Evolutionary conservation across 2,329 filamentous ascomycete species (phyloP).

Genomic region (Zymoseptoria ardabiliae): DNA sequence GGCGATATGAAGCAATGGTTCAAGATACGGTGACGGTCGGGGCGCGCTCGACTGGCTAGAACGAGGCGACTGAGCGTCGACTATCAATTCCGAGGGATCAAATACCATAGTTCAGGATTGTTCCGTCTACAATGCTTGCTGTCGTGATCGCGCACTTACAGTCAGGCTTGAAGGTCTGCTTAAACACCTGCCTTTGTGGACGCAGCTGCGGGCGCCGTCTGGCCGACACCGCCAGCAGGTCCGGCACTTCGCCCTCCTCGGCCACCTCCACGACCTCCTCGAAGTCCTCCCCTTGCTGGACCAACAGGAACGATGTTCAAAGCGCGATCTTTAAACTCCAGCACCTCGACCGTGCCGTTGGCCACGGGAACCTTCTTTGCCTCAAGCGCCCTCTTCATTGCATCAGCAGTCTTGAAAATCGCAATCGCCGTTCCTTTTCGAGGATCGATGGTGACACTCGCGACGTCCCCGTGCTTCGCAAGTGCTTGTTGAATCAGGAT

Average conservation of each 20-base stretch:
- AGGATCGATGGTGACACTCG: conserved; percentile 83
- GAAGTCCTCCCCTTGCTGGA: conserved; percentile 9
- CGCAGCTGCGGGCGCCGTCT: too few species aligned
- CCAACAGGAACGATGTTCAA: conserved; percentile 10
- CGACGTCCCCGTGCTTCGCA: conserved; percentile 63
- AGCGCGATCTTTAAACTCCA: conserved; percentile 63
- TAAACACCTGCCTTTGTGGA: too few species aligned
- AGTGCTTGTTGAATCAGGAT: conserved; percentile 67
- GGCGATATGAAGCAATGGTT: neutral
- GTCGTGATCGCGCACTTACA: too few species aligned
- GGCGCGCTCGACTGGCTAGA: too few species aligned
- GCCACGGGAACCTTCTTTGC: conserved; percentile 77
- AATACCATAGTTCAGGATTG: too few species aligned
- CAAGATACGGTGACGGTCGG: neutral
- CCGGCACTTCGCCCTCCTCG: conserved; percentile 7
- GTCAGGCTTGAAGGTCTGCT: too few species aligned
- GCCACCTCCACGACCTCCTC: conserved; percentile 12
- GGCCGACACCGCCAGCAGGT: too few species aligned
- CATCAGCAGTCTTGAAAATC: conserved; percentile 69
- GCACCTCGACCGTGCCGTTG: conserved; percentile 76
- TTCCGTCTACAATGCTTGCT: too few species aligned
- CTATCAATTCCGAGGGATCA: too few species aligned
- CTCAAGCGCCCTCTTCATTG: conserved; percentile 68
- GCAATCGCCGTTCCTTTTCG: conserved; percentile 93
- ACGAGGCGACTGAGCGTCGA: too few species aligned